phyloP scores from a whole-genome alignment of 164 flowering plant species.

The Chimonanthus salicifolius region DNA sequence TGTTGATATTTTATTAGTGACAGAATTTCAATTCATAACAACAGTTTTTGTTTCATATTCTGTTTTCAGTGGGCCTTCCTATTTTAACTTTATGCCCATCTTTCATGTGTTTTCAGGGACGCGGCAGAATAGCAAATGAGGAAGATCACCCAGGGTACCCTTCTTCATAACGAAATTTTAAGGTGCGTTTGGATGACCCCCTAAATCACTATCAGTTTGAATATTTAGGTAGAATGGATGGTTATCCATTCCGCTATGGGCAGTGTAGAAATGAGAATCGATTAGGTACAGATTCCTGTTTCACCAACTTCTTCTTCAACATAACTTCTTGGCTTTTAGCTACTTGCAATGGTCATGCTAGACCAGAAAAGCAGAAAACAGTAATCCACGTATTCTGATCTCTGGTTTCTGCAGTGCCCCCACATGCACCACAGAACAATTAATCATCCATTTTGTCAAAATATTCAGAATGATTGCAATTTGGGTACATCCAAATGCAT shows the following conservation, averaged over 20 bases:
- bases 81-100: background rate
- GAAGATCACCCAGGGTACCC: slow-evolving; percentile 33
- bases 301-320: background rate
- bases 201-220: background rate
- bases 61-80: background rate
- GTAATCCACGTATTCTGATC: background rate
- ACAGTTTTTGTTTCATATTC: background rate
- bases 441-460: background rate
- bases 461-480: background rate
- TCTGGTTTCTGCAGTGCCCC: background rate
- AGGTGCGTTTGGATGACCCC: background rate
- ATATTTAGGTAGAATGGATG: background rate
- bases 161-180: background rate
- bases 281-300: background rate
- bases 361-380: background rate
- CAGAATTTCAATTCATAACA: too few species aligned
- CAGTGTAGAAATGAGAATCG: background rate
- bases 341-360: background rate
- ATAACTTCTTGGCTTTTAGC: background rate
- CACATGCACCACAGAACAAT: background rate
- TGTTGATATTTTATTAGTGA: too few species aligned
- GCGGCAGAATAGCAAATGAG: slow-evolving; percentile 19
- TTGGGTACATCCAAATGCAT: background rate
- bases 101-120: slow-evolving; percentile 22
- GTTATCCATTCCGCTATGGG: background rate